Conservation (phyloP, 1,284 basidiomycete genomes). For the Ceratobasidium sp. region DNA sequence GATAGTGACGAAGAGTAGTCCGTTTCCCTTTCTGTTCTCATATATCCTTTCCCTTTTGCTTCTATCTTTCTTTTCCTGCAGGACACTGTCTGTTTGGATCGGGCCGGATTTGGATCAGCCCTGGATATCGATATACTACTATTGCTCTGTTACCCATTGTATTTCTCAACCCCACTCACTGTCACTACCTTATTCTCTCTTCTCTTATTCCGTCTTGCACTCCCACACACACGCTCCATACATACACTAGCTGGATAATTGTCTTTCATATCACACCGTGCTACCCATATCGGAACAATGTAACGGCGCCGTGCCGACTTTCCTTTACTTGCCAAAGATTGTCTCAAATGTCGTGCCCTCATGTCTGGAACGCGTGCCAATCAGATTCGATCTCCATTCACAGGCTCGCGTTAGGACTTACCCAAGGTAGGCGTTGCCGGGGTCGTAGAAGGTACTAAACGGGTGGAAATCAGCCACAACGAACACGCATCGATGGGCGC, state of each 20-base stretch:
- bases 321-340: slow-evolving; percentile 58
- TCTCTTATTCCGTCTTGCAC: background rate
- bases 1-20: slow-evolving; percentile 41
- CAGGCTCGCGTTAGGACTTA: slow-evolving; percentile 55
- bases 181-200: slow-evolving; percentile 44
- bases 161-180: slow-evolving; percentile 18
- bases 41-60: slow-evolving; percentile 25
- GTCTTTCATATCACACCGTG: slow-evolving; percentile 18
- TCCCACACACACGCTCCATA: slow-evolving; percentile 21
- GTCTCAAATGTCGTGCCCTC: slow-evolving; percentile 65
- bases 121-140: slow-evolving; percentile 39
- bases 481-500: background rate
- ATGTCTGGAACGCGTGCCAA: slow-evolving; percentile 55
- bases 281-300: slow-evolving; percentile 35
- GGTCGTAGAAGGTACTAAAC: slow-evolving; percentile 68
- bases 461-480: slow-evolving; percentile 15
- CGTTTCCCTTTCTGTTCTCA: background rate
- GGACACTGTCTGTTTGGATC: slow-evolving; percentile 36
- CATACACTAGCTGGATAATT: slow-evolving; percentile 27
- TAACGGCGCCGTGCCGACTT: slow-evolving; percentile 34
- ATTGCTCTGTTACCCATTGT: slow-evolving; percentile 36
- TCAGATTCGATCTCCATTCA: slow-evolving; percentile 14
- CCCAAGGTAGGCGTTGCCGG: slow-evolving; percentile 70
- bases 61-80: slow-evolving; percentile 31
- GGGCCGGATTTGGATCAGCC: slow-evolving; percentile 32